phyloP scores from a whole-genome alignment of 2,329 filamentous ascomycete genomes.

The Hymenoscyphus salicellus region DNA sequence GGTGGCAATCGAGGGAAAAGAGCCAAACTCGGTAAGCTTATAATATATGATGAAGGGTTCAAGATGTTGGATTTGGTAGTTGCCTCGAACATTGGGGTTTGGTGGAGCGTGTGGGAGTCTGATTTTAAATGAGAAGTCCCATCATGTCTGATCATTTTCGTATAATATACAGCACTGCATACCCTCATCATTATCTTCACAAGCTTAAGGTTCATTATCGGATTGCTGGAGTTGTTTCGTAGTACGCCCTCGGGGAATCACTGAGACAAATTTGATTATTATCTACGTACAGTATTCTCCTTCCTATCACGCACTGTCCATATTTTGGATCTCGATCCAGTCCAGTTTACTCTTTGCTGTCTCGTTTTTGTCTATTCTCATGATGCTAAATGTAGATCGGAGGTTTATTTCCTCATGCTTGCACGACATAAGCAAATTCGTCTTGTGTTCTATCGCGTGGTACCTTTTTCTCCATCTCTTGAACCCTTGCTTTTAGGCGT shows the following conservation, averaged over 20 bases:
- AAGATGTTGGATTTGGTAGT: slow-evolving; percentile 96
- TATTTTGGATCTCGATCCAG: too few relatives aligned
- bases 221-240: not conserved
- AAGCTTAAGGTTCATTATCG: not conserved
- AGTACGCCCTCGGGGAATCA: not conserved
- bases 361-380: not conserved
- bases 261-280: not conserved
- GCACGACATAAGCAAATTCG: not conserved
- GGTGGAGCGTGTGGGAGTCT: slow-evolving; percentile 82
- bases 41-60: slow-evolving; percentile 82
- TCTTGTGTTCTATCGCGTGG: not conserved
- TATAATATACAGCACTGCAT: not conserved
- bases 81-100: slow-evolving; percentile 85
- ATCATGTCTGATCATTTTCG: not conserved
- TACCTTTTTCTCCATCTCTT: not conserved
- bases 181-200: not conserved
- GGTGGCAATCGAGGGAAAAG: slow-evolving; percentile 82
- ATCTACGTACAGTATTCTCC: not conserved
- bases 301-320: not conserved
- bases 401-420: not conserved
- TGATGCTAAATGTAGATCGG: not conserved
- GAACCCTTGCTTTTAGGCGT: not conserved
- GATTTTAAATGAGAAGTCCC: slow-evolving; percentile 11
- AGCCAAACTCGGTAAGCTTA: slow-evolving; percentile 90
- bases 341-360: too few relatives aligned